Conservation (phyloP, 371 early-diverging fungal species). For the Chytridiales sp. region DNA sequence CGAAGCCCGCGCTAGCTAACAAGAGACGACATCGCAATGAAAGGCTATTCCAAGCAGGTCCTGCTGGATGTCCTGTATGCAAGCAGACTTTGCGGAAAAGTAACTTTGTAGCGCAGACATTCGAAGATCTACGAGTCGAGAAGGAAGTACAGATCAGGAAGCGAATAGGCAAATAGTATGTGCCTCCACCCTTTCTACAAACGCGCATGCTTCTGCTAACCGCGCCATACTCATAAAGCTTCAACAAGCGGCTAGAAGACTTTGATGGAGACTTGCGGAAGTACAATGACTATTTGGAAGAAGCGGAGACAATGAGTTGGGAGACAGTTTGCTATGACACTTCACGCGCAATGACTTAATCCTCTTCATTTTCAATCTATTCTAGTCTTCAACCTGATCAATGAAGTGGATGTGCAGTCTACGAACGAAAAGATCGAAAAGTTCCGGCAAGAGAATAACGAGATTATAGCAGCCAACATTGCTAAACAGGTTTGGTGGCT, state of each 20-base stretch:
- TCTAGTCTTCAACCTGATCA: constrained; percentile 79
- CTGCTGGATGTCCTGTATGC: constrained; percentile 94
- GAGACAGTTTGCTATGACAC: not conserved
- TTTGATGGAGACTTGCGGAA: constrained; percentile 65
- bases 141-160: constrained; percentile 91
- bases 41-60: constrained; percentile 72
- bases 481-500: constrained; percentile 31
- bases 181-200: constrained; percentile 9
- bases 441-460: constrained; percentile 78
- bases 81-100: constrained; percentile 75
- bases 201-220: not conserved
- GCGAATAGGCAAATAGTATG: constrained; percentile 74
- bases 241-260: constrained; percentile 90
- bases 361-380: not conserved
- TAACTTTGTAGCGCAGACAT: constrained; percentile 84
- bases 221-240: constrained; percentile 46
- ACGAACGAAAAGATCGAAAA: constrained; percentile 77
- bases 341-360: not conserved
- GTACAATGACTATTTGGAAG: constrained; percentile 91
- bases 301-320: constrained; percentile 85
- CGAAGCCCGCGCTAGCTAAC: not conserved
- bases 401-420: constrained; percentile 81
- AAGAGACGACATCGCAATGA: not conserved
- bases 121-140: constrained; percentile 92
- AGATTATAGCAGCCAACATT: constrained; percentile 64